These are phyloP conservation scores for Ensete ventricosum DNA, from an alignment of 176 grass and related monocot species.

Conservation along the genomic window DNA sequence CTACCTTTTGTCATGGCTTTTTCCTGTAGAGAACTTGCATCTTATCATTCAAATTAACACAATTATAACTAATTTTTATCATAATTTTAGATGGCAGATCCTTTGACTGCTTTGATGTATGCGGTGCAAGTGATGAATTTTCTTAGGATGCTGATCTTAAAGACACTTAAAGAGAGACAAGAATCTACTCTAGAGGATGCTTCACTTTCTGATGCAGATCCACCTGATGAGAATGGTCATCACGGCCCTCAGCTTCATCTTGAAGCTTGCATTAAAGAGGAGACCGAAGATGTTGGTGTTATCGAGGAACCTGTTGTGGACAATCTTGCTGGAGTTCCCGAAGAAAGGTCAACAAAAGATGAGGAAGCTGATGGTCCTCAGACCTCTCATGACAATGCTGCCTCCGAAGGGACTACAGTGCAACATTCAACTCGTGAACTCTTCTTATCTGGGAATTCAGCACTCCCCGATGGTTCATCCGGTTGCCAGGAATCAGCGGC, in stretches of 20 bases:
- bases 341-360: constrained; percentile 19
- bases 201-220: neutral
- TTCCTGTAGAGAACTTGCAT: too few relatives aligned
- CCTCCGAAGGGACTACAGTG: neutral
- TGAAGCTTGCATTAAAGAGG: constrained; percentile 24
- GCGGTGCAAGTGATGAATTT: constrained; percentile 96
- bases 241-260: constrained; percentile 11
- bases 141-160: constrained; percentile 71
- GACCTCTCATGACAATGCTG: constrained; percentile 7
- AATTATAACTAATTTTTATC: neutral
- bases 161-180: constrained; percentile 67
- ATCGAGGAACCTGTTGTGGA: constrained; percentile 34
- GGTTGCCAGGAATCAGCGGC: constrained; percentile 26
- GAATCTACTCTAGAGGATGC: constrained; percentile 17
- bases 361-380: constrained; percentile 6
- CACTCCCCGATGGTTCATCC: constrained; percentile 24
- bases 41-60: neutral
- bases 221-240: constrained; percentile 16
- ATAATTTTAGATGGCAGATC: constrained; percentile 60
- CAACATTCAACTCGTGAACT: constrained; percentile 11
- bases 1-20: too few relatives aligned
- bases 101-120: constrained; percentile 84
- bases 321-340: constrained; percentile 24
- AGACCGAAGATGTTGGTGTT: constrained; percentile 26
- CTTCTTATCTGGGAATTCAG: neutral